These are phyloP conservation scores for Salix dunnii DNA, from an alignment of 345 rosid species.

Conservation along the genomic window DNA sequence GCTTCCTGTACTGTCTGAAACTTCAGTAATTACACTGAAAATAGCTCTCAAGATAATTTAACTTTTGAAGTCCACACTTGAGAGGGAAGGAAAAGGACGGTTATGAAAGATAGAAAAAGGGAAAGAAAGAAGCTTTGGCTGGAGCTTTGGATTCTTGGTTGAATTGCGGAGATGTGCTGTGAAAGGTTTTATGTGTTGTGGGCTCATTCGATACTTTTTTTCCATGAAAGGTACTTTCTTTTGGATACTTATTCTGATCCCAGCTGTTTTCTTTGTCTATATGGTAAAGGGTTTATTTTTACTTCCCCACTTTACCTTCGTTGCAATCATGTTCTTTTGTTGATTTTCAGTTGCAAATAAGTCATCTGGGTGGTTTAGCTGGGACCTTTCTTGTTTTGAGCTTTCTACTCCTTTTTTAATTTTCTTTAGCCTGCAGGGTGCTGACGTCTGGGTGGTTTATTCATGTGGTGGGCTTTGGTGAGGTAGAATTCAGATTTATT, in stretches of 20 bases:
- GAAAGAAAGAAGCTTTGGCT: background rate
- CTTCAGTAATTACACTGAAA: background rate
- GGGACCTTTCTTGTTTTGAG: background rate
- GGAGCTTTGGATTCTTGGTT: conserved; percentile 43
- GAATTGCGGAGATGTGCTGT: conserved; percentile 35
- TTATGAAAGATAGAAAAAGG: background rate
- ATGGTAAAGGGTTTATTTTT: conserved; percentile 25
- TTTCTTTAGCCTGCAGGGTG: background rate
- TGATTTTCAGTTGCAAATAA: conserved; percentile 12
- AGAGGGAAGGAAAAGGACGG: background rate
- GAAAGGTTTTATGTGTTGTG: conserved; percentile 43
- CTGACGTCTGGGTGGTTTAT: background rate
- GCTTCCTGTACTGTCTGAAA: background rate
- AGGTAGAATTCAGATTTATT: conserved; percentile 1
- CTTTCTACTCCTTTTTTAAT: conserved; percentile 8
- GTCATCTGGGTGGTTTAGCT: conserved; percentile 27
- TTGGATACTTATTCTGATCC: conserved; percentile 23
- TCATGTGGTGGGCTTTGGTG: conserved; percentile 1
- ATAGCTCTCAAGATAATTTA: background rate
- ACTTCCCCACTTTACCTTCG: conserved; percentile 26
- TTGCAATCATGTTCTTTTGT: conserved; percentile 17
- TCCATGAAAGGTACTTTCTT: conserved; percentile 45
- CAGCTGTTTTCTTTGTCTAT: conserved; percentile 21
- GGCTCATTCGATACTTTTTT: conserved; percentile 50
- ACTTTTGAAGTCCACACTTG: background rate